Base-by-base conservation (phyloP, 768 basidiomycete genomes). In the Gloeophyllum trabeum region DNA sequence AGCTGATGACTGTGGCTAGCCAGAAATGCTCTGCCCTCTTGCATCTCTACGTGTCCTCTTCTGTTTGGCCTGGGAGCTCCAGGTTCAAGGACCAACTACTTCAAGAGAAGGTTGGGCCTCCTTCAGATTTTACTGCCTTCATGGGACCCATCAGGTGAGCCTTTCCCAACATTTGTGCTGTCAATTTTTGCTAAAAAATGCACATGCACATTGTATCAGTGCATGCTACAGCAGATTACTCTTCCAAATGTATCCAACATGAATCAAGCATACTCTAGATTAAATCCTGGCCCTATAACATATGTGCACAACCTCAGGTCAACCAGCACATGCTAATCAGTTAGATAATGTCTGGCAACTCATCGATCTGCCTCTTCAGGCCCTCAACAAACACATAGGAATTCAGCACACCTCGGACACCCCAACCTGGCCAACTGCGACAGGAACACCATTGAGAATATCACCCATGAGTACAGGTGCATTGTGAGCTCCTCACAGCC, bases 21-120 rank as follows among this genome's bases (percentile, higher is more conserved):
- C 96, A 99, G 59, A 99, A 98, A 62, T 99, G 96, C 60, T 93
- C 91, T 10, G 96, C 96, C 0, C 73, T 93, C 24, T 93, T 92
- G 3, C 70, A 96, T 40, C 58, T 88, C 24, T 99, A 98, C 61
- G 87, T 98, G 14, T 77, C 96, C 14, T 64, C 71, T 18, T 85
- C 84, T 0, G 54, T 87, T 38, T 99, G 96, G n/a, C n/a, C n/a
- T n/a, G n/a, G n/a, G 96, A 69, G 75, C 40, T 64, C 62, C 23
- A 88, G 88, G 22, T 98, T 98, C 74, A 87, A 84, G 58, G 78
- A 88, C 36, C 69, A 74, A 55, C 64, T 96, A 37, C 60, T 91
- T 47, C 57, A 60, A 14, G 85, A 96, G 60, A 87, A 75, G 55
- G 76, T 94, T 44, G 96, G 96, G 2, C 58, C 74, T 14, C 76